phyloP scores from a whole-genome alignment of 2,329 filamentous ascomycete species.

The Beauveria asiatica region DNA sequence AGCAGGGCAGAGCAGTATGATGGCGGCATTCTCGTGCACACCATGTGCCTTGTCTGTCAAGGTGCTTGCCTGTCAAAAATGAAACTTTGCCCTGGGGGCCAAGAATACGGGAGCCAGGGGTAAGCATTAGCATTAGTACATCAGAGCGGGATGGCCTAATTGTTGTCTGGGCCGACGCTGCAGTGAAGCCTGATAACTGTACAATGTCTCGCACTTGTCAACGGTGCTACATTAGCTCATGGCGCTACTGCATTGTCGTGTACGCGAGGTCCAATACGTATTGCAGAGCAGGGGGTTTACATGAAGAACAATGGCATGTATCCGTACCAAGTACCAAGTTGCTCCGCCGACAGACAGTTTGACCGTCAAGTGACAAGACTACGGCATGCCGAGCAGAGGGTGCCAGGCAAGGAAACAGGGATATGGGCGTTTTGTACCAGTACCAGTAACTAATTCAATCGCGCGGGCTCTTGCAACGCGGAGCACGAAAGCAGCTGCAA shows the following conservation, averaged over 20 bases:
- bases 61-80: background rate
- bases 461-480: background rate
- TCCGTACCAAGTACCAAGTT: too few species aligned
- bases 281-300: background rate
- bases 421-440: background rate
- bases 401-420: background rate
- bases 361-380: background rate
- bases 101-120: background rate
- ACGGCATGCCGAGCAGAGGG: background rate
- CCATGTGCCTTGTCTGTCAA: background rate
- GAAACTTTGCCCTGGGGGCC: background rate
- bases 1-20: background rate
- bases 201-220: constrained; percentile 2
- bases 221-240: constrained; percentile 10
- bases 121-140: background rate
- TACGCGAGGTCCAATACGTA: background rate
- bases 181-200: background rate
- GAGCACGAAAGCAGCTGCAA: background rate
- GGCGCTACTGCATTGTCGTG: constrained; percentile 3
- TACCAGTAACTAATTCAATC: background rate
- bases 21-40: background rate
- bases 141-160: background rate
- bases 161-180: background rate
- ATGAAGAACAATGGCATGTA: background rate
- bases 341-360: background rate